Conservation (phyloP, 1,284 basidiomycete species). For the Ceratobasidium sp. region DNA sequence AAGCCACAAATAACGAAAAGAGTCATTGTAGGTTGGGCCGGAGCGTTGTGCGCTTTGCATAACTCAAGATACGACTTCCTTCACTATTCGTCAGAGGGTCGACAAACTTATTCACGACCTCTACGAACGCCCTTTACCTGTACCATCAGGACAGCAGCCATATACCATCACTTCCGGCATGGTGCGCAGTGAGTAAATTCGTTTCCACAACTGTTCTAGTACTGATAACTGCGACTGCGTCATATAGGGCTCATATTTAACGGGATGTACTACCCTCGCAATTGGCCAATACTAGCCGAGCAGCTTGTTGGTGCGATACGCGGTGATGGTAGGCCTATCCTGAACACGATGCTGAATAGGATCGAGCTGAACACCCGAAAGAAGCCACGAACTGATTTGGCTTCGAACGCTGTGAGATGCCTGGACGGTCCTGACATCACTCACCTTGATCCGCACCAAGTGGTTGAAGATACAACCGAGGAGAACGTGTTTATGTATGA, state of each 20-base stretch:
- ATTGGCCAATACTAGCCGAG: constrained; percentile 51
- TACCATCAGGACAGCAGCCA: constrained; percentile 51
- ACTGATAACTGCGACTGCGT: too few relatives aligned
- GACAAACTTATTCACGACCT: constrained; percentile 51
- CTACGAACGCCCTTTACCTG: constrained; percentile 52
- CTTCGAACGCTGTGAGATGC: constrained; percentile 50
- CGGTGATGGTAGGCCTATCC: constrained; percentile 51
- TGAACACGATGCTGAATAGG: constrained; percentile 46
- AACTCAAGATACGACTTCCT: constrained; percentile 46
- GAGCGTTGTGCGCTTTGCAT: constrained; percentile 52
- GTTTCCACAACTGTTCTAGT: too few relatives aligned
- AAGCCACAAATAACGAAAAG: background rate
- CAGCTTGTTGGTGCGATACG: constrained; percentile 49
- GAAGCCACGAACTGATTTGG: constrained; percentile 49
- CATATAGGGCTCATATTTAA: constrained; percentile 49
- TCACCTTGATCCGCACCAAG: constrained; percentile 48
- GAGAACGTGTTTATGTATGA: constrained; percentile 49
- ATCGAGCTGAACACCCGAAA: constrained; percentile 51
- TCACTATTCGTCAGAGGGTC: constrained; percentile 48
- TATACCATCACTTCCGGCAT: constrained; percentile 52
- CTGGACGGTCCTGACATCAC: constrained; percentile 50
- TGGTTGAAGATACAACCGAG: constrained; percentile 50
- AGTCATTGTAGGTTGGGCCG: constrained; percentile 51
- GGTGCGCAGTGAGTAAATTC: constrained; percentile 47
- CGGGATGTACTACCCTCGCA: constrained; percentile 52